A percentile compares a stretch with the other conserved stretches of the same genome.
Evolutionary conservation across 208 protist genomes (phyloP).

Genomic region (Leishmania tarentolae): DNA sequence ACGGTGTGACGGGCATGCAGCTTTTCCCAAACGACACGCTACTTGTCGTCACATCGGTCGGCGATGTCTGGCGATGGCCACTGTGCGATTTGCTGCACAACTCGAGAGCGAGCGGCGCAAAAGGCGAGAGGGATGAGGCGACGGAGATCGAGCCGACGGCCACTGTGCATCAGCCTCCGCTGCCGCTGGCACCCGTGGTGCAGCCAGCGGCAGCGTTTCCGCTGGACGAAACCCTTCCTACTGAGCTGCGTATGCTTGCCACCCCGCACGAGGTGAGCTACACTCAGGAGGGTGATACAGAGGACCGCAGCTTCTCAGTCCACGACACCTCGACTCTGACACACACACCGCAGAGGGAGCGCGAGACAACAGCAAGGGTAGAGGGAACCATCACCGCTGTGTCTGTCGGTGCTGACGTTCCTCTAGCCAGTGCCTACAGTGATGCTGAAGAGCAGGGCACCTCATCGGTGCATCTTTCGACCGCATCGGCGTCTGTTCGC

Average conservation of each 20-base stretch:
- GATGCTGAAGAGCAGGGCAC: slow-evolving; percentile 4
- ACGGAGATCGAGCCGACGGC: slow-evolving; percentile 25
- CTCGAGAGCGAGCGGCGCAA: not conserved
- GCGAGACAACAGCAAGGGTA: not conserved
- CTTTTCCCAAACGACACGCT: slow-evolving; percentile 59
- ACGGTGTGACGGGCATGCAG: slow-evolving; percentile 69
- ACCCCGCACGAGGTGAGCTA: slow-evolving; percentile 22
- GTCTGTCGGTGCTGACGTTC: not conserved
- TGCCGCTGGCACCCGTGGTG: slow-evolving; percentile 11
- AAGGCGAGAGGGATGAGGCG: slow-evolving; percentile 14
- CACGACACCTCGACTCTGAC: slow-evolving; percentile 1
- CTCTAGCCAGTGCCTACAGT: not conserved
- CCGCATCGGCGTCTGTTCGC: slow-evolving; percentile 4
- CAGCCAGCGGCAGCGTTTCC: not conserved
- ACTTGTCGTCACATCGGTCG: slow-evolving; percentile 71
- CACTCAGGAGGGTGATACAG: slow-evolving; percentile 20
- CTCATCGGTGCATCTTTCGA: slow-evolving; percentile 8
- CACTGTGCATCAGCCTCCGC: slow-evolving; percentile 8
- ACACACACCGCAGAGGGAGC: not conserved
- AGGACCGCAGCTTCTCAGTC: slow-evolving; percentile 19
- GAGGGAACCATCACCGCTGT: not conserved
- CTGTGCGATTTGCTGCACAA: slow-evolving; percentile 53
- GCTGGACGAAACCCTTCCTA: not conserved
- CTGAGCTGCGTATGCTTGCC: not conserved
- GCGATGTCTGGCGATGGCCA: slow-evolving; percentile 88